Base-by-base conservation (phyloP, 108 stramenopile genomes). In the Cyclotella sp. region DNA sequence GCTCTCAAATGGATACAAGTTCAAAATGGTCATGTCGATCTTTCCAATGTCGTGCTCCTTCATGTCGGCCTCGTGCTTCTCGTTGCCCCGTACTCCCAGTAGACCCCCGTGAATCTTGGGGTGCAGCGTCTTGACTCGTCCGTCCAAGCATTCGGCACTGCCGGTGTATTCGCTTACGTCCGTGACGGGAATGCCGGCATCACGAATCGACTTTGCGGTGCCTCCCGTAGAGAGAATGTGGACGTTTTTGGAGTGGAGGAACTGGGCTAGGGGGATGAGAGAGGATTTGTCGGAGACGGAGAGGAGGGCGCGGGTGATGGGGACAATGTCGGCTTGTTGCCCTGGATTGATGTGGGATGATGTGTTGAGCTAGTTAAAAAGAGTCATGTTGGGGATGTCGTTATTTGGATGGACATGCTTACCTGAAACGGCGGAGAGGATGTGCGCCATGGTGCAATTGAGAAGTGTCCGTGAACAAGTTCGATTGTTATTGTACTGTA, bases 51-150 rank as follows among this genome's bases (percentile, higher is more conserved):
- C 97, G 69, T 97, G 88, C 41, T 85, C 91, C 69, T 76, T 64
- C 96, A 97, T 97, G 54, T 96, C 86, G 67, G 84, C 67, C 74
- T 96, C 97, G 78, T 99, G 99, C 42, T 79, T 34, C 18, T 74
- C 78, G 82, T 99, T 98, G 14, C 99, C 99, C 24, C 99, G 85
- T 30, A 99, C 99, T 5, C 88, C 95, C 27, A 99, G 74, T 28
- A 99, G 69, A 21, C 97, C 97, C 39, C 99, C 99, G 72, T 99
- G 99, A 42, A 99, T 87, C 85, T 95, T 97, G 68, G 99, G 97
- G 82, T 99, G 99, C 44, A 99, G 85, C 3, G 99, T 98, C 87
- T 99, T 99, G 82, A 99, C 99, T 28, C 99, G 93, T 30, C 99
- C 99, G 72, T 98, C 99, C 55, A 99, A 77, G 72, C 97, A 98